Evolutionary conservation across 768 basidiomycete species (phyloP), one percentile per base, ranked within the genome.

Genomic region (Rossbeevera mucosa): DNA sequence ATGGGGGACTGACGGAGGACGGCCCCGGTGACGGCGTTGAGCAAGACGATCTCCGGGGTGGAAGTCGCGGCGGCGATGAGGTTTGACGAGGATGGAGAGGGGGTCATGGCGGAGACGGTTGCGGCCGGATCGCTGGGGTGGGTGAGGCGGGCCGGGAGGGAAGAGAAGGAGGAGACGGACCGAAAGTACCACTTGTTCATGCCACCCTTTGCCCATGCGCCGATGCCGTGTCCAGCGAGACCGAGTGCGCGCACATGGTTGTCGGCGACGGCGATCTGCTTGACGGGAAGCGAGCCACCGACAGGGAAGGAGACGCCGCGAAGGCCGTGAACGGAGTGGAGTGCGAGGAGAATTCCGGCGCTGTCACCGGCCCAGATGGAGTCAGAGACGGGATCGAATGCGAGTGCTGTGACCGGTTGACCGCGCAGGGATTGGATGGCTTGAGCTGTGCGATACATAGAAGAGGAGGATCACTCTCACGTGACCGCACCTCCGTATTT

Each of bases 381-480:
- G 67, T 97, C 94, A 0, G 91, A 90, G 20, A 88, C 85, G 7
- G 92, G 87, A 70, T 99, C 95, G 66, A 98, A 94, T 0, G 85
- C 81, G 51, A 96, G 76, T 0, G 91, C 81, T 21, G 88, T 85
- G 44, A 88, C 76, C 22, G 85, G 78, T 59, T 81, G 79, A 14
- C 53, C 47, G 16, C 51, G 55, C 14, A 59, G 25, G 0, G 57
- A 41, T 3, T 40, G 14, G 47, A 71, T 58, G 6, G 66, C 53
- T 11, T 29, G 28, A 29, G 53, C 45, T 42, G 55, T 14, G 18
- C 59, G 61, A 45, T 69, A 69, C 58, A 62, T 62, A 58, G n/a
- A 20, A 44, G 25, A 36, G 11, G 11, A 28, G n/a, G n/a, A 48
- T 24, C 16, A 0, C 5, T 18, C 16, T 50, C 62, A 63, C 59